Evolutionary conservation across 495 filamentous ascomycete genomes (phyloP).

Genomic region (Annulohypoxylon bovei): DNA sequence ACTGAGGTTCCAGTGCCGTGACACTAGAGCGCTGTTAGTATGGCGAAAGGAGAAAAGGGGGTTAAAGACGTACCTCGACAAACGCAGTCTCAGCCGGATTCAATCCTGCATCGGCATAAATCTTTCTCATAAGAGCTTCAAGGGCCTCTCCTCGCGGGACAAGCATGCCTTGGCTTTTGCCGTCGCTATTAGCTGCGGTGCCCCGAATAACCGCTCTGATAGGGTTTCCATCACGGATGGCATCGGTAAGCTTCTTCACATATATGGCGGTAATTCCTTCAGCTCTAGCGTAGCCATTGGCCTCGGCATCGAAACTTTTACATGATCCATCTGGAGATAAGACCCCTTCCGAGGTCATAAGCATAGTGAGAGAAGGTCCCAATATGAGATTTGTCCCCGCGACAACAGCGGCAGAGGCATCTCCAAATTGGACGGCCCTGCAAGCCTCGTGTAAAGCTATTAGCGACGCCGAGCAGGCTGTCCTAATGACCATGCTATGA

Average conservation of each 20-base stretch:
- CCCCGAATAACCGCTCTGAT: slow-evolving; percentile 63
- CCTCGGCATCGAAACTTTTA: slow-evolving; percentile 50
- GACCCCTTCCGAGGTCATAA: slow-evolving; percentile 48
- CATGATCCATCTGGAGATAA: slow-evolving; percentile 48
- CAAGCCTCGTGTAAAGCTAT: slow-evolving; percentile 63
- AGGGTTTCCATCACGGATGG: slow-evolving; percentile 58
- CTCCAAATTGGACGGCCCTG: slow-evolving; percentile 49
- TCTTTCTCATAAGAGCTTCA: slow-evolving; percentile 53
- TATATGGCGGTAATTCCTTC: slow-evolving; percentile 48
- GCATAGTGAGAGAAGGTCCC: slow-evolving; percentile 45
- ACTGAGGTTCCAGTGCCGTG: slow-evolving; percentile 49
- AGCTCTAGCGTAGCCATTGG: slow-evolving; percentile 46
- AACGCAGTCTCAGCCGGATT: slow-evolving; percentile 51
- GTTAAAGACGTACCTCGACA: slow-evolving; percentile 30
- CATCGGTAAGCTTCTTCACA: slow-evolving; percentile 60
- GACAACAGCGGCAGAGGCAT: slow-evolving; percentile 56
- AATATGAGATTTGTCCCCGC: slow-evolving; percentile 55
- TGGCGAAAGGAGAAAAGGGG: neutral
- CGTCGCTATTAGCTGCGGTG: slow-evolving; percentile 60
- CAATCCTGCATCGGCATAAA: slow-evolving; percentile 55
- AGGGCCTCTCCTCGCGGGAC: slow-evolving; percentile 58
- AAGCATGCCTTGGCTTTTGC: slow-evolving; percentile 52
- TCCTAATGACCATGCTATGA: slow-evolving; percentile 54
- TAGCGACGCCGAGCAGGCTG: slow-evolving; percentile 63
- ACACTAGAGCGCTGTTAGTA: slow-evolving; percentile 21